phyloP scores from a whole-genome alignment of 2,329 filamentous ascomycete species.

The Paracorniculantispora psalliotae region DNA sequence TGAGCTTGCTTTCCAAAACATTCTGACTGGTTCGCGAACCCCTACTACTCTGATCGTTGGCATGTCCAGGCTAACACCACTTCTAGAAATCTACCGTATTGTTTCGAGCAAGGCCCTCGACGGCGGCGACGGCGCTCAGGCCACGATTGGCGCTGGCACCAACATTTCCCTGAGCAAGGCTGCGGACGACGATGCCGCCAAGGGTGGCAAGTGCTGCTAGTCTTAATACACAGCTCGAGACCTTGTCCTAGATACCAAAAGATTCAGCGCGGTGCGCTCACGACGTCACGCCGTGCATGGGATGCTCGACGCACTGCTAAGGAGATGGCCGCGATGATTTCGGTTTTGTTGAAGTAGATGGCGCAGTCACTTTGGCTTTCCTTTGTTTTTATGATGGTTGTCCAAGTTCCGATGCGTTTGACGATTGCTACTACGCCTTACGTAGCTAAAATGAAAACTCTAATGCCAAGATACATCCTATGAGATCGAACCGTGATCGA shows the following conservation, averaged over 20 bases:
- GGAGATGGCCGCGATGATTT: conserved; percentile 30
- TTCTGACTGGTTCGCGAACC: conserved; percentile 75
- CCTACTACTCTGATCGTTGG: background rate
- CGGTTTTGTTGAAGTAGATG: conserved; percentile 35
- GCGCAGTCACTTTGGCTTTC: conserved; percentile 36
- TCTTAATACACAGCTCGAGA: background rate
- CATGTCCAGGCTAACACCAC: conserved; percentile 12
- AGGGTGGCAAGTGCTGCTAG: conserved; percentile 80
- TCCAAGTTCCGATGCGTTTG: conserved; percentile 31
- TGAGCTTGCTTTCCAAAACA: conserved; percentile 98
- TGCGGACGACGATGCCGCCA: conserved; percentile 67
- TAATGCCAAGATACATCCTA: conserved; percentile 24
- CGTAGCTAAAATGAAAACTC: conserved; percentile 29
- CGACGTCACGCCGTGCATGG: conserved; percentile 14
- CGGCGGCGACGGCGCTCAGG: conserved; percentile 75
- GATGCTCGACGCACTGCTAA: background rate
- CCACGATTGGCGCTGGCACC: conserved; percentile 72
- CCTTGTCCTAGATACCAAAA: conserved; percentile 9
- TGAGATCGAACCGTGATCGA: background rate
- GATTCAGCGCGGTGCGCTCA: background rate
- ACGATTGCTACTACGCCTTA: conserved; percentile 35
- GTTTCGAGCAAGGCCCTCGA: conserved; percentile 97
- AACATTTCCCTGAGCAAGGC: conserved; percentile 86
- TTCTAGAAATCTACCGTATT: conserved; percentile 94
- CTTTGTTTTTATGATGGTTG: conserved; percentile 35